A percentile compares a stretch with the other conserved stretches of the same genome.
Evolutionary conservation across 2,329 filamentous ascomycete species (phyloP).

Genomic region (Cladobotryum protrusum): DNA sequence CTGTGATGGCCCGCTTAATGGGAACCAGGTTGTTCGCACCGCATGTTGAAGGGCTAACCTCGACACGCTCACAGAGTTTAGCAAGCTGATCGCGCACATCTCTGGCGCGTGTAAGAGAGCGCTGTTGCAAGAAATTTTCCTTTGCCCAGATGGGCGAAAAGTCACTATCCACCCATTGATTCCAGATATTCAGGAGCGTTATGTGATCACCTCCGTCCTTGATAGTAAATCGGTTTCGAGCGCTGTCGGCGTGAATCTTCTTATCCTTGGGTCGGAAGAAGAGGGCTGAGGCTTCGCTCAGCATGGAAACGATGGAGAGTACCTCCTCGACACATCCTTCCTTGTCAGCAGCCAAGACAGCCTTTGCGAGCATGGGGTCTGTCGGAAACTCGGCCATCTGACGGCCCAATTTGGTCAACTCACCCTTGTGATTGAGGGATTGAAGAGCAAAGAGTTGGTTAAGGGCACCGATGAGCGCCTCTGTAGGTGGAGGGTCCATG

Average conservation of each 20-base stretch:
- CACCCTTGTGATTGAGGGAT: conserved; percentile 79
- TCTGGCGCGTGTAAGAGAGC: conserved; percentile 78
- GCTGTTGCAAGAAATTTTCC: conserved; percentile 91
- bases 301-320: conserved; percentile 88
- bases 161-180: conserved; percentile 90
- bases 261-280: conserved; percentile 97
- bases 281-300: conserved; percentile 78
- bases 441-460: conserved; percentile 90
- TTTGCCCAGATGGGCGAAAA: conserved; percentile 81
- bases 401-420: conserved; percentile 82
- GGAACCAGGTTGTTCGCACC: conserved; percentile 65
- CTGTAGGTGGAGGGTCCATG: conserved; percentile 86
- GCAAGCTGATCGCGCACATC: conserved; percentile 90
- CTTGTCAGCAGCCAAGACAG: conserved; percentile 80
- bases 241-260: conserved; percentile 90
- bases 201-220: conserved; percentile 88
- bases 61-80: conserved; percentile 88
- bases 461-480: conserved; percentile 80
- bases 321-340: conserved; percentile 93
- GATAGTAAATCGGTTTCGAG: conserved; percentile 79
- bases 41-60: conserved; percentile 65
- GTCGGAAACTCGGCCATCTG: conserved; percentile 95
- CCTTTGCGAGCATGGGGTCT: conserved; percentile 85
- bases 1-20: conserved; percentile 81
- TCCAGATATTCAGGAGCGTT: conserved; percentile 86